Conservation (phyloP, 345 rosid genomes). For the Corymbia maculata region DNA sequence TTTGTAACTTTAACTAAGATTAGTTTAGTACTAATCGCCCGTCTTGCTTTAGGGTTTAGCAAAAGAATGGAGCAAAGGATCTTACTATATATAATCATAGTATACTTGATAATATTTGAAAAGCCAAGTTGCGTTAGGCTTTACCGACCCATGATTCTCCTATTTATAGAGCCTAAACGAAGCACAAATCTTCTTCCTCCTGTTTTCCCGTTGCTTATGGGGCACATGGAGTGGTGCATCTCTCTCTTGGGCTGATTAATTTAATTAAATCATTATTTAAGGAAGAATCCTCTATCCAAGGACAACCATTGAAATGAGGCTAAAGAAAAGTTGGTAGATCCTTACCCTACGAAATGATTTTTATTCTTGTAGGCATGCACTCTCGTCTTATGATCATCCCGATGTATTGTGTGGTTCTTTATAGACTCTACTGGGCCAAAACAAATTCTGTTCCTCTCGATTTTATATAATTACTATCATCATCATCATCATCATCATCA, state of each 20-base stretch:
- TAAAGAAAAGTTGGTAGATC: not conserved
- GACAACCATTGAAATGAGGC: not conserved
- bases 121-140: not conserved
- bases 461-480: not conserved
- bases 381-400: not conserved
- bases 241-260: slow-evolving; percentile 12
- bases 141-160: not conserved
- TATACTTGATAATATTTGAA: not conserved
- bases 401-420: not conserved
- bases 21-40: no score
- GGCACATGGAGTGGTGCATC: not conserved
- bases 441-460: not conserved
- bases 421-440: not conserved
- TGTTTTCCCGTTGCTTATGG: not conserved
- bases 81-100: not conserved
- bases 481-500: not conserved
- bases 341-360: slow-evolving; percentile 23
- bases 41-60: not conserved
- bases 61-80: not conserved
- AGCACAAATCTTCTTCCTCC: not conserved
- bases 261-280: not conserved
- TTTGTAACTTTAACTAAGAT: no score
- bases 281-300: not conserved
- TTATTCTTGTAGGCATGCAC: slow-evolving; percentile 10
- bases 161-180: not conserved